phyloP scores from a whole-genome alignment of 208 protist genomes.

The Porcisia deanei region DNA sequence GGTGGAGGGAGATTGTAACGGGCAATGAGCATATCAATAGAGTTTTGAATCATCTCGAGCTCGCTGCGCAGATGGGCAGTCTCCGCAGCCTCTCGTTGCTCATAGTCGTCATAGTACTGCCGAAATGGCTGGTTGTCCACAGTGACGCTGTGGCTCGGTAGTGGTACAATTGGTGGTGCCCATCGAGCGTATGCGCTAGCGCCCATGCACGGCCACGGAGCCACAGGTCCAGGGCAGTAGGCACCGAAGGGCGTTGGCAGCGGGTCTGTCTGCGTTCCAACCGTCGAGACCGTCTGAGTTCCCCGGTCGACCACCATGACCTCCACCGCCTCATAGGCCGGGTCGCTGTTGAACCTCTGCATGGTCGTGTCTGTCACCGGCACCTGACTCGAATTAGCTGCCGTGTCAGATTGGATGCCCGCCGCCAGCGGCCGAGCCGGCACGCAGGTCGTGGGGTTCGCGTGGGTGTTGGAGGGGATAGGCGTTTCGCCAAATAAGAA shows the following conservation, averaged over 20 bases:
- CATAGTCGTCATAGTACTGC: slow-evolving; percentile 32
- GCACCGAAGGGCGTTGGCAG: slow-evolving; percentile 27
- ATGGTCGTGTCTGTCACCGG: slow-evolving; percentile 28
- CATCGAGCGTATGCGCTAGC: not conserved
- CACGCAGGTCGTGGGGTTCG: not conserved
- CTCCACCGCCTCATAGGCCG: slow-evolving; percentile 50
- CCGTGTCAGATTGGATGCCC: slow-evolving; percentile 10
- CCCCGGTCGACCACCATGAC: slow-evolving; percentile 85
- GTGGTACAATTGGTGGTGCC: slow-evolving; percentile 2
- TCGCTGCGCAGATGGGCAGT: slow-evolving; percentile 49
- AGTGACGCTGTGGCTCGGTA: slow-evolving; percentile 10
- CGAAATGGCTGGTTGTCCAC: slow-evolving; percentile 43
- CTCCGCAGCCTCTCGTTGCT: slow-evolving; percentile 24
- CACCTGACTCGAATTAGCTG: slow-evolving; percentile 22
- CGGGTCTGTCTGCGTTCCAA: slow-evolving; percentile 77
- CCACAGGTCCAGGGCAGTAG: slow-evolving; percentile 18
- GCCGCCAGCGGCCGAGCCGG: not conserved
- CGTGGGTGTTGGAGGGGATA: not conserved
- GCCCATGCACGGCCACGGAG: slow-evolving; percentile 12
- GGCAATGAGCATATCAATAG: slow-evolving; percentile 84
- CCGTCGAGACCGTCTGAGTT: slow-evolving; percentile 76
- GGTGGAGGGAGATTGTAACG: slow-evolving; percentile 86
- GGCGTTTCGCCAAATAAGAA: slow-evolving; percentile 29
- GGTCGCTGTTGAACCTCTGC: slow-evolving; percentile 8
- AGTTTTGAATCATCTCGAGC: slow-evolving; percentile 77